phyloP scores from a whole-genome alignment of 2,329 filamentous ascomycete species.

The Fusarium verticillioides region DNA sequence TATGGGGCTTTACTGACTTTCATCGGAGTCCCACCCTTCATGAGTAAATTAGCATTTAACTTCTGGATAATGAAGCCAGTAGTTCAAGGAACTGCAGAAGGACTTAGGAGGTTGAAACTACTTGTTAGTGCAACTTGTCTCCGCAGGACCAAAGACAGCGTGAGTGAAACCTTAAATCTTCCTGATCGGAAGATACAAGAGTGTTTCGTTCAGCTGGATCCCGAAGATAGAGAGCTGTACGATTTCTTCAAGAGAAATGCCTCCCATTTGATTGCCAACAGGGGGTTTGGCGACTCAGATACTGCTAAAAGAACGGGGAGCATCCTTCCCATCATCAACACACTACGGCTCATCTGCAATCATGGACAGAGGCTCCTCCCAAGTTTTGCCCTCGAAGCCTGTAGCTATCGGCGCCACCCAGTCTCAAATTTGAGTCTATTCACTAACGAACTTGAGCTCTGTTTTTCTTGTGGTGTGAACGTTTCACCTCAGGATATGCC shows the following conservation, averaged over 20 bases:
- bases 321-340: not conserved
- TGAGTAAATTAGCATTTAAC: not conserved
- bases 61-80: not conserved
- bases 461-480: too few relatives aligned
- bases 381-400: rapidly evolving
- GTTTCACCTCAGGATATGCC: too few relatives aligned
- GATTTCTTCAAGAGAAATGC: not conserved
- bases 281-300: not conserved
- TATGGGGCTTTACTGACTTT: not conserved
- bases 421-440: too few relatives aligned
- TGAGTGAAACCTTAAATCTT: not conserved
- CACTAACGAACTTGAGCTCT: too few relatives aligned
- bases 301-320: too few relatives aligned
- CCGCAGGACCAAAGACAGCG: not conserved
- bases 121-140: not conserved
- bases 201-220: not conserved
- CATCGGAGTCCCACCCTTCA: not conserved
- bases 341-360: not conserved
- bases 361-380: not conserved
- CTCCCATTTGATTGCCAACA: not conserved
- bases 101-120: not conserved
- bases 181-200: not conserved
- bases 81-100: rapidly evolving
- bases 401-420: too few relatives aligned
- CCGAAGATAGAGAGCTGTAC: not conserved